Evolutionary conservation across 345 rosid genomes (phyloP).

Genomic region (Dipteronia dyeriana): DNA sequence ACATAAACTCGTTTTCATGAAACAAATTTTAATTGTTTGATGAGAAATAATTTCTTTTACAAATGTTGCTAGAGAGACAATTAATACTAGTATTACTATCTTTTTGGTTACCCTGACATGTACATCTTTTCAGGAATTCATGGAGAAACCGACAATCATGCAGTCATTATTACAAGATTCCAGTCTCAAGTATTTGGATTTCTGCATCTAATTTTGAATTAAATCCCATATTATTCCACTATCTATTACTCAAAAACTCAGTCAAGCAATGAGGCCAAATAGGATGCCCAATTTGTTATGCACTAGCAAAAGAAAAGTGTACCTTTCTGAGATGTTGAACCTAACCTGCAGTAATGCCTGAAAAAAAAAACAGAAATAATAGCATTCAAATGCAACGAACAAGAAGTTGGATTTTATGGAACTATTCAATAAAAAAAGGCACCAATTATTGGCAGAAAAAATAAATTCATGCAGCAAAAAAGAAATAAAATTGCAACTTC

Average conservation of each 20-base stretch:
- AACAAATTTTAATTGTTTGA: neutral
- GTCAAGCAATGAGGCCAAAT: neutral
- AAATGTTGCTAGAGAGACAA: neutral
- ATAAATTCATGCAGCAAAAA: neutral
- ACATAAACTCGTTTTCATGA: neutral
- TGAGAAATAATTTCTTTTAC: neutral
- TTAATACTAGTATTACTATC: neutral
- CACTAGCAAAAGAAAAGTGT: constrained; percentile 20
- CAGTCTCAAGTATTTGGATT: neutral
- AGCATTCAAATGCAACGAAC: neutral
- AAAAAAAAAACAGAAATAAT: constrained; percentile 13
- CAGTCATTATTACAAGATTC: neutral
- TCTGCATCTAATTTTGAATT: constrained; percentile 6
- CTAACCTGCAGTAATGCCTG: constrained; percentile 90
- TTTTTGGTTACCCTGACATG: neutral
- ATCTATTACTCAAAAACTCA: neutral
- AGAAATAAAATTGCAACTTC: constrained; percentile 6
- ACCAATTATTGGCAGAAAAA: constrained; percentile 12
- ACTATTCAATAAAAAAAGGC: constrained; percentile 5
- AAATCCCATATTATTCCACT: neutral
- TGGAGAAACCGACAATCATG: neutral
- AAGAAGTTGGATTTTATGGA: neutral
- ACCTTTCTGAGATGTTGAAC: constrained; percentile 74
- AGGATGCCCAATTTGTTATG: neutral
- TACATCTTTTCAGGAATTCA: neutral